phyloP scores from a whole-genome alignment of 257 asterid species.

The Echium plantagineum region DNA sequence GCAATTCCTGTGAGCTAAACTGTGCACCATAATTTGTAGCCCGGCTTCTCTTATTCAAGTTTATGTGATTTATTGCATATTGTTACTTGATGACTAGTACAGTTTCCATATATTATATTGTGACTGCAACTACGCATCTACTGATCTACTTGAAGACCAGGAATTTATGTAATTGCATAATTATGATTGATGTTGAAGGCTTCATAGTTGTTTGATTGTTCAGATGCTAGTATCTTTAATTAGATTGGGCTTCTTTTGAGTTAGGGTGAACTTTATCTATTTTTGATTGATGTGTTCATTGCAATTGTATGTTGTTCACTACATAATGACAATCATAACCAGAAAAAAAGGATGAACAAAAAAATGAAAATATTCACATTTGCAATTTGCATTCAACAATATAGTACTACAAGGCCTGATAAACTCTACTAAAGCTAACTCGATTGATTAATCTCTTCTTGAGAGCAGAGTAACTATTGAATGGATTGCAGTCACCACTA shows the following conservation, averaged over 20 bases:
- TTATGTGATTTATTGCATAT: not conserved
- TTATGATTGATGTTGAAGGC: too few relatives aligned
- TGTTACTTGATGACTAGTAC: not conserved
- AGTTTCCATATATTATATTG: not conserved
- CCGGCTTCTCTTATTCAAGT: too few relatives aligned
- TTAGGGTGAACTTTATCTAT: not conserved
- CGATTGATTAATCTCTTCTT: not conserved
- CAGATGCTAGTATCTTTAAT: not conserved
- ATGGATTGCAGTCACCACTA: slow-evolving; percentile 32
- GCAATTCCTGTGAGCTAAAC: too few relatives aligned
- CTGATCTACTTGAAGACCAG: not conserved
- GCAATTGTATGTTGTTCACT: too few relatives aligned
- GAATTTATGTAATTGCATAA: not conserved
- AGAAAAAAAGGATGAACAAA: too few relatives aligned
- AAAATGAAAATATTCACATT: too few relatives aligned
- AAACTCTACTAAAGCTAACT: not conserved
- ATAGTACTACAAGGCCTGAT: not conserved
- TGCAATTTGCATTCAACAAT: not conserved
- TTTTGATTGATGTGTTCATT: not conserved
- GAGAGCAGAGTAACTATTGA: slow-evolving; percentile 26
- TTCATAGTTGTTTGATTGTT: too few relatives aligned
- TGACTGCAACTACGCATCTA: not conserved
- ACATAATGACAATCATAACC: too few relatives aligned
- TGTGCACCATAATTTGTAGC: too few relatives aligned
- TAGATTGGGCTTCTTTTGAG: not conserved